These are phyloP conservation scores for Cucurbita pepo DNA, from an alignment of 306 rosid species.

Conservation along the genomic window DNA sequence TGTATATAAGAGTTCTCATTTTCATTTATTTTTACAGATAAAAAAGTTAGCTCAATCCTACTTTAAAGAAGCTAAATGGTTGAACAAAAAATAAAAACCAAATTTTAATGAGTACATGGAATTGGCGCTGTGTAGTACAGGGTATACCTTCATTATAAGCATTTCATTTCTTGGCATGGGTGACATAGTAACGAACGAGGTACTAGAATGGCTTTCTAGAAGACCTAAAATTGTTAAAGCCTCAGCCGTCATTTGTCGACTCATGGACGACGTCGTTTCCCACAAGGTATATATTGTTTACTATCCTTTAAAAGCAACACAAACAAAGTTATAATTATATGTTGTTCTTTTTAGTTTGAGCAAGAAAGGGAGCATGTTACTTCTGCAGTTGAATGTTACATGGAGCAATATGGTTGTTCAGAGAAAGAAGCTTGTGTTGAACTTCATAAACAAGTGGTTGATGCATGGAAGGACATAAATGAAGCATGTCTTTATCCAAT, in stretches of 20 bases:
- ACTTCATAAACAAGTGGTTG: neutral
- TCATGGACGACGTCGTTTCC: constrained; percentile 10
- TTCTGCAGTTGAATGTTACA: neutral
- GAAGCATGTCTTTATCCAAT: neutral
- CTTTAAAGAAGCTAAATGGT: constrained; percentile 31
- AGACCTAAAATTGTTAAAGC: constrained; percentile 5
- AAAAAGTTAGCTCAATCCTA: constrained; percentile 9
- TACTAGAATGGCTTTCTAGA: constrained; percentile 1
- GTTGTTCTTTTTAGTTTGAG: neutral
- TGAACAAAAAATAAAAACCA: constrained; percentile 12
- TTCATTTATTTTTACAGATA: neutral
- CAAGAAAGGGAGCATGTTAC: neutral
- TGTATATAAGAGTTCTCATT: too few relatives aligned
- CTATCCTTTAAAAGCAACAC: neutral
- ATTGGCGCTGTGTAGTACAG: neutral
- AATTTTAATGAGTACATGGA: constrained; percentile 19
- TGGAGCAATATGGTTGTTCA: neutral
- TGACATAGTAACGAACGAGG: constrained; percentile 2
- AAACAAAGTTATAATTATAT: neutral
- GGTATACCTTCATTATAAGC: neutral
- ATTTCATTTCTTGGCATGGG: constrained; percentile 7
- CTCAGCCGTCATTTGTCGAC: neutral
- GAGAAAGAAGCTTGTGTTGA: neutral
- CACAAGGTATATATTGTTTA: neutral
- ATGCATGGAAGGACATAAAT: neutral